These are phyloP conservation scores for Peronospora destructor DNA, from an alignment of 352 stramenopile genomes.

Conservation along the genomic window DNA sequence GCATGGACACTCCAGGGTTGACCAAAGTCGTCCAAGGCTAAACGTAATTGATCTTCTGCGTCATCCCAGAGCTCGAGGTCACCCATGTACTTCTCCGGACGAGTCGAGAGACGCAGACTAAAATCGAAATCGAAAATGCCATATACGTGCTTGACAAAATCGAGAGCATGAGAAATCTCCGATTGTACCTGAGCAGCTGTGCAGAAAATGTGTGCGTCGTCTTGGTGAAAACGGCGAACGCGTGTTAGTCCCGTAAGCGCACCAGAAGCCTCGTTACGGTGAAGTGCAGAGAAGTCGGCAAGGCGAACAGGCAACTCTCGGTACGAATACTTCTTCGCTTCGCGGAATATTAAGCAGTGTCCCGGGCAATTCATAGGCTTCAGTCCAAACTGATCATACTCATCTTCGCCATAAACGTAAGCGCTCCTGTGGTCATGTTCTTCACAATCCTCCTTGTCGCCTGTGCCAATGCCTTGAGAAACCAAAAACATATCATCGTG, in stretches of 20 bases:
- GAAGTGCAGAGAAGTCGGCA: slow-evolving; percentile 93
- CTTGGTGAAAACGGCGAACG: slow-evolving; percentile 96
- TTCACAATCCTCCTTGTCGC: slow-evolving; percentile 24
- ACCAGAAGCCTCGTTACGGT: slow-evolving; percentile 92
- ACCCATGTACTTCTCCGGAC: slow-evolving; percentile 93
- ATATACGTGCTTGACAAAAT: slow-evolving; percentile 93
- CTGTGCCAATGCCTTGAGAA: slow-evolving; percentile 49
- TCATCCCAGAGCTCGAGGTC: slow-evolving; percentile 91
- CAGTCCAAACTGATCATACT: slow-evolving; percentile 91
- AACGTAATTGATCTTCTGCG: slow-evolving; percentile 69
- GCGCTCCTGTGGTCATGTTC: slow-evolving; percentile 14
- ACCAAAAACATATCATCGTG: slow-evolving; percentile 94
- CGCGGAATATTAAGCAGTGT: slow-evolving; percentile 96
- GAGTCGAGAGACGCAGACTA: slow-evolving; percentile 89
- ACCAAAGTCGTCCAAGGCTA: slow-evolving; percentile 63
- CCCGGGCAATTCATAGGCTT: slow-evolving; percentile 99
- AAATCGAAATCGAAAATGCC: slow-evolving; percentile 94
- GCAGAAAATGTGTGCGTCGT: slow-evolving; percentile 98
- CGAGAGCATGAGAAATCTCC: slow-evolving; percentile 91
- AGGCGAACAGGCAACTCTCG: slow-evolving; percentile 91
- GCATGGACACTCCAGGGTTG: slow-evolving; percentile 86
- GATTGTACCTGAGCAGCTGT: slow-evolving; percentile 91
- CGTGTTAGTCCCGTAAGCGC: slow-evolving; percentile 94
- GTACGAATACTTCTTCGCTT: slow-evolving; percentile 92
- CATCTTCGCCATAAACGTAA: slow-evolving; percentile 15